These are phyloP conservation scores for Claviceps humidiphila DNA, from an alignment of 2,329 filamentous ascomycete species.

Conservation along the genomic window DNA sequence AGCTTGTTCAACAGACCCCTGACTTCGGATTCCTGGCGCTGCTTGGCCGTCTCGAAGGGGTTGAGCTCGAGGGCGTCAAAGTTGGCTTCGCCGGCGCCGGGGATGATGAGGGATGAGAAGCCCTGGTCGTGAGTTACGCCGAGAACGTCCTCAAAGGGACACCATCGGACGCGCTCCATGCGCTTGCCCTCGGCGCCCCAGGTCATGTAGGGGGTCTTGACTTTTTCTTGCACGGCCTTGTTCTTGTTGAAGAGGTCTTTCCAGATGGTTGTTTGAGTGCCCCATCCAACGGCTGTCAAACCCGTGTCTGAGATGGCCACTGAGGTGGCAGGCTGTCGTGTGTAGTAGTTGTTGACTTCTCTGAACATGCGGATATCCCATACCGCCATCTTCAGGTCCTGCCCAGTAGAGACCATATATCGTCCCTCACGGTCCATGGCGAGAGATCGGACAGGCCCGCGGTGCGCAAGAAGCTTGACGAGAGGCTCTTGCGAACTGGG, in stretches of 20 bases:
- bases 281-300: constrained; percentile 81
- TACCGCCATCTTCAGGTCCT: constrained; percentile 82
- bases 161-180: constrained; percentile 78
- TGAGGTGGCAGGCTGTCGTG: constrained; percentile 67
- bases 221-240: constrained; percentile 57
- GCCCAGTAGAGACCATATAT: constrained; percentile 90
- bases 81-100: constrained; percentile 93
- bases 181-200: constrained; percentile 79
- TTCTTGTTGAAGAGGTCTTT: constrained; percentile 74
- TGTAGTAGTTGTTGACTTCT: constrained; percentile 81
- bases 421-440: constrained; percentile 79
- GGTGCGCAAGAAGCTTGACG: constrained; percentile 82
- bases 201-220: constrained; percentile 79
- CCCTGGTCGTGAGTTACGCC: constrained; percentile 74
- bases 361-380: constrained; percentile 95
- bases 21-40: constrained; percentile 87
- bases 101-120: constrained; percentile 81
- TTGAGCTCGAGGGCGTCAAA: constrained; percentile 89
- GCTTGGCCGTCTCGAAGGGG: constrained; percentile 86
- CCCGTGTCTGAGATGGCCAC: constrained; percentile 81
- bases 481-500: constrained; percentile 77
- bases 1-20: constrained; percentile 85
- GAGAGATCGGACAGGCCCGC: constrained; percentile 73
- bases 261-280: constrained; percentile 82
- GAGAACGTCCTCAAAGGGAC: constrained; percentile 86